Evolutionary conservation across 192 early-diverging fungal genomes (phyloP).

Genomic region (Dimargaris cristalligena): DNA sequence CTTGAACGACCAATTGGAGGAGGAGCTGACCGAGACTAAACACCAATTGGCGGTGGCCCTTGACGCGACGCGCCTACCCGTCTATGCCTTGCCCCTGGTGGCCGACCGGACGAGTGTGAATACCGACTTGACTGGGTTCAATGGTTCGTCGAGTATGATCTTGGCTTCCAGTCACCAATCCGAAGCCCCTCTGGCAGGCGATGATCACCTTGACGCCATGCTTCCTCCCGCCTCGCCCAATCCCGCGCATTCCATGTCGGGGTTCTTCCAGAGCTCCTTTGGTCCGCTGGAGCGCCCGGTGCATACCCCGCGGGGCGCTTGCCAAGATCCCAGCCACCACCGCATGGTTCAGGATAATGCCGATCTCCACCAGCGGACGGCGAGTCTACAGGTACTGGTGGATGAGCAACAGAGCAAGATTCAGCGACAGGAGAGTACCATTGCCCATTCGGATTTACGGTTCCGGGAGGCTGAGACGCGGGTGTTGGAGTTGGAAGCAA

Average conservation of each 20-base stretch:
- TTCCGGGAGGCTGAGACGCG: conserved; percentile 7
- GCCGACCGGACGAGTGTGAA: too few relatives aligned
- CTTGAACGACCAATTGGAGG: conserved; percentile 16
- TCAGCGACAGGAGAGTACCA: neutral
- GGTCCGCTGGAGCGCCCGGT: neutral
- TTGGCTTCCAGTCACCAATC: neutral
- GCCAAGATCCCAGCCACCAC: neutral
- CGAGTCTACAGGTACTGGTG: conserved; percentile 4
- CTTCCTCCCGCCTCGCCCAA: neutral
- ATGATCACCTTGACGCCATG: neutral
- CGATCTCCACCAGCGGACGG: neutral
- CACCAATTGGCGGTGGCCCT: neutral
- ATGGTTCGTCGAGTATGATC: neutral
- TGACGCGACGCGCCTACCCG: neutral
- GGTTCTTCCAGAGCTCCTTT: neutral
- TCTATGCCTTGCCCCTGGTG: neutral
- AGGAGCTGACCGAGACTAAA: conserved; percentile 11
- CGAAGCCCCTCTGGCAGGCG: too few relatives aligned
- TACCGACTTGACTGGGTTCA: too few relatives aligned
- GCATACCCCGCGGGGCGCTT: neutral
- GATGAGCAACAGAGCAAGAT: conserved; percentile 10
- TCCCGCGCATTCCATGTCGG: neutral
- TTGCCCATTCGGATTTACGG: conserved; percentile 2
- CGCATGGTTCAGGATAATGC: neutral
- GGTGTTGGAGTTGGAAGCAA: neutral